Evolutionary conservation across 2,329 filamentous ascomycete species (phyloP).

Genomic region (Ceratocystis diversiconidia): DNA sequence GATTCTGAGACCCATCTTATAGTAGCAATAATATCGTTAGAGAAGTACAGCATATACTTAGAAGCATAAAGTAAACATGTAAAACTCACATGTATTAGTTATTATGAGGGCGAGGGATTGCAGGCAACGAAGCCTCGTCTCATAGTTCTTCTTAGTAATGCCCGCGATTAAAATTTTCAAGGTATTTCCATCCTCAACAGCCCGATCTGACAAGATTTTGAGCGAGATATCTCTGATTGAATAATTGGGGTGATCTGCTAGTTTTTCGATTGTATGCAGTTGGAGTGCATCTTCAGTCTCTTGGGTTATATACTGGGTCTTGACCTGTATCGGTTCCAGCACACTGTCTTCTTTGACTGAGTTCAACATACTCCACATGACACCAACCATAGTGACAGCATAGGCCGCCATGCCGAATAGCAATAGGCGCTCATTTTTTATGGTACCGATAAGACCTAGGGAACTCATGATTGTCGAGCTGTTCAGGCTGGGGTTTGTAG

Average conservation of each 20-base stretch:
- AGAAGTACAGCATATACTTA: not conserved
- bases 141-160: conserved; percentile 44
- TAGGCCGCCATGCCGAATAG: conserved; percentile 41
- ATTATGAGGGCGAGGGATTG: conserved; percentile 43
- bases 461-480: conserved; percentile 10
- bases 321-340: conserved; percentile 49
- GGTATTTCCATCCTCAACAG: conserved; percentile 42
- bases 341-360: conserved; percentile 49
- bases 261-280: conserved; percentile 49
- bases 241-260: conserved; percentile 57
- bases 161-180: conserved; percentile 41
- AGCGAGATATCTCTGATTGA: conserved; percentile 56
- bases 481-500: conserved; percentile 10
- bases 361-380: conserved; percentile 44
- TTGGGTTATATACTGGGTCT: conserved; percentile 60
- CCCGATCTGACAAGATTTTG: conserved; percentile 42
- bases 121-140: conserved; percentile 42
- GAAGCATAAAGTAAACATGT: not conserved
- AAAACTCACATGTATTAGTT: conserved; percentile 24
- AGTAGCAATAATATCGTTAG: not conserved
- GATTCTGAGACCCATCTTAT: conserved; percentile 29
- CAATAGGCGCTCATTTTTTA: conserved; percentile 40
- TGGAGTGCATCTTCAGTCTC: conserved; percentile 60
- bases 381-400: conserved; percentile 42
- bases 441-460: conserved; percentile 18